Conservation (phyloP, 2,329 filamentous ascomycete species). For the Diaporthe citriasiana region DNA sequence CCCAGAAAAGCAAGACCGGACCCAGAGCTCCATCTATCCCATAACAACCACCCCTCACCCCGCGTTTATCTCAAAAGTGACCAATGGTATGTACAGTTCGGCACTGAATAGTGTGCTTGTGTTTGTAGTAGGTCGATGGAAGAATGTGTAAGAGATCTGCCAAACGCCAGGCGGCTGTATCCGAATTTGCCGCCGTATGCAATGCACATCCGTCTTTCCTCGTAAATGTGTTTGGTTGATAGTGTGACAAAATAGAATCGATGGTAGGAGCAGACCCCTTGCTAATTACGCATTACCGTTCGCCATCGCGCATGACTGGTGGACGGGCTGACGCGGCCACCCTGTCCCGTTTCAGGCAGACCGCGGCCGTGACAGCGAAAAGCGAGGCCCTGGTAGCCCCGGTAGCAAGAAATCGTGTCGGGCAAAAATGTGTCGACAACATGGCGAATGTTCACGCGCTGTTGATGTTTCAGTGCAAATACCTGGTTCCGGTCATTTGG, state of each 20-base stretch:
- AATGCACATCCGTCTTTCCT: conserved; percentile 35
- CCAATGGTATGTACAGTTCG: conserved; percentile 38
- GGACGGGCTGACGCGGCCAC: conserved; percentile 27
- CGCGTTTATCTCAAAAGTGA: conserved; percentile 31
- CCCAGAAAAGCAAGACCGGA: conserved; percentile 15
- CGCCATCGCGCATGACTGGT: conserved; percentile 30
- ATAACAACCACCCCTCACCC: conserved; percentile 17
- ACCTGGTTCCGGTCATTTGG: conserved; percentile 14
- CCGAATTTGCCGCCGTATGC: conserved; percentile 39
- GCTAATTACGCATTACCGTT: conserved; percentile 43
- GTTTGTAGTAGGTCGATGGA: conserved; percentile 26
- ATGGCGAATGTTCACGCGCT: not conserved
- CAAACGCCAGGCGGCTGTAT: conserved; percentile 41
- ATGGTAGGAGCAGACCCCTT: conserved; percentile 26
- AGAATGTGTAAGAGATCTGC: conserved; percentile 30
- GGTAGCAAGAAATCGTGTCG: conserved; percentile 6
- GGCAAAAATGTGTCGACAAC: conserved; percentile 16
- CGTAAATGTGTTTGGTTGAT: conserved; percentile 39
- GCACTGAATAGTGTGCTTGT: conserved; percentile 20
- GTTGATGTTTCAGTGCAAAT: not conserved
- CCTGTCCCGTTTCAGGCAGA: conserved; percentile 2
- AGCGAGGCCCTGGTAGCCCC: not conserved
- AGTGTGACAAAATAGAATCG: conserved; percentile 34
- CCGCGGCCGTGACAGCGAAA: conserved; percentile 15
- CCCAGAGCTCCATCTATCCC: conserved; percentile 39